Evolutionary conservation across 345 rosid species (phyloP).

Genomic region (Salix purpurea): DNA sequence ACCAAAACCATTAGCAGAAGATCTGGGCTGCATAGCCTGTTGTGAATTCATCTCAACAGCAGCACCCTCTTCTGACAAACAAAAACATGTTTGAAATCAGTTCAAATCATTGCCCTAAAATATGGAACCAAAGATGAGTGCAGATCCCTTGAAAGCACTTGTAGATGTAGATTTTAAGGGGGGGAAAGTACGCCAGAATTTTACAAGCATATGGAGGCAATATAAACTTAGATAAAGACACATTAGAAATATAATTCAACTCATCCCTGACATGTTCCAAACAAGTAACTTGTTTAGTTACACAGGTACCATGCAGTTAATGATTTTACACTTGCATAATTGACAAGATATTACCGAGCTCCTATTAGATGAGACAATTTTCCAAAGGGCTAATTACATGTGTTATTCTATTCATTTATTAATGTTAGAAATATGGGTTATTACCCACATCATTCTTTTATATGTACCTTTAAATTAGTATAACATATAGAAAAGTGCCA

Average conservation of each 20-base stretch:
- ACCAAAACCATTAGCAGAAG: slow-evolving; percentile 61
- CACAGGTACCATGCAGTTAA: neutral
- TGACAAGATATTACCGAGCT: neutral
- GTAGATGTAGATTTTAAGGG: neutral
- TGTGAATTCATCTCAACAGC: slow-evolving; percentile 36
- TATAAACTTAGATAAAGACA: neutral
- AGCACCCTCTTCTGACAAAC: neutral
- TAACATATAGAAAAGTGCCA: neutral
- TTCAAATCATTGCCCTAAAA: neutral
- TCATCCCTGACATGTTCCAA: neutral
- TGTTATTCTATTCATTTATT: neutral
- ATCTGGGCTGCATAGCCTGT: slow-evolving; percentile 44
- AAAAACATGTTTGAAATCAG: neutral
- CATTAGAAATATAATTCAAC: neutral
- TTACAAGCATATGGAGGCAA: neutral
- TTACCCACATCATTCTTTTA: neutral
- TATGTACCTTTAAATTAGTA: neutral
- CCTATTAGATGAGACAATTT: neutral
- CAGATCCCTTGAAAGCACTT: neutral
- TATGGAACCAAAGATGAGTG: neutral
- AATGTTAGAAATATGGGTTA: neutral
- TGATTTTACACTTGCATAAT: neutral
- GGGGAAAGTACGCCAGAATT: neutral
- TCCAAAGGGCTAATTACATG: neutral
- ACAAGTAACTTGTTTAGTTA: neutral